Percentiles rank a stretch among this genome's conserved stretches.
phyloP scores from a whole-genome alignment of 768 basidiomycete species.

The Termitomyces sp. region DNA sequence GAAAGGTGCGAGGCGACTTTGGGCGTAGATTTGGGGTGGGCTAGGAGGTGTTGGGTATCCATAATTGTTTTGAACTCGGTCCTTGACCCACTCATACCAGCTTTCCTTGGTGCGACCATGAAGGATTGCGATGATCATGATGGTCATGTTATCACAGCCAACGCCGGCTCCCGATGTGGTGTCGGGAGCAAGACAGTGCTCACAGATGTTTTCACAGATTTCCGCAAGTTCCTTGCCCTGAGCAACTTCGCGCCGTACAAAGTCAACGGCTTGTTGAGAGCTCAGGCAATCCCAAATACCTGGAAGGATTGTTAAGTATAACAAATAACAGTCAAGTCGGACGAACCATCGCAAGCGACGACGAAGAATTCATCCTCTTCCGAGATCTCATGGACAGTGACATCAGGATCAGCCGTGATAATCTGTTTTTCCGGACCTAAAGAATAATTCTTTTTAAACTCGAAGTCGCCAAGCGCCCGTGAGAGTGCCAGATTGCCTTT shows the following conservation, averaged over 20 bases:
- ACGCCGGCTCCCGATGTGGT: slow-evolving; percentile 88
- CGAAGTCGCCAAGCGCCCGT: slow-evolving; percentile 94
- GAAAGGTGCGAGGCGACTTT: slow-evolving; percentile 60
- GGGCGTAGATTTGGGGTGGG: slow-evolving; percentile 75
- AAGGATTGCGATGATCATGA: slow-evolving; percentile 85
- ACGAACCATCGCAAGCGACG: slow-evolving; percentile 93
- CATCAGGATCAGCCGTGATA: slow-evolving; percentile 92
- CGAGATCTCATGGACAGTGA: slow-evolving; percentile 76
- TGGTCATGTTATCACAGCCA: slow-evolving; percentile 99
- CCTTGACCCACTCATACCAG: slow-evolving; percentile 88
- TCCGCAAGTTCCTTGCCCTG: slow-evolving; percentile 76
- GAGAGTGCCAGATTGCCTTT: slow-evolving; percentile 94
- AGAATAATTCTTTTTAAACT: slow-evolving; percentile 92
- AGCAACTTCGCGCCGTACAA: slow-evolving; percentile 77
- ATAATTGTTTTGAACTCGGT: slow-evolving; percentile 72
- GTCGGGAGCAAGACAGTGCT: slow-evolving; percentile 92
- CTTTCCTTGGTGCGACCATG: slow-evolving; percentile 85
- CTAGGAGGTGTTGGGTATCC: slow-evolving; percentile 77
- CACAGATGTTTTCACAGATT: slow-evolving; percentile 87
- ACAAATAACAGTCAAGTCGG: not conserved
- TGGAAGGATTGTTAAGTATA: slow-evolving; percentile 28
- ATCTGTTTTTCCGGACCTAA: slow-evolving; percentile 86
- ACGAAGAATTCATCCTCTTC: slow-evolving; percentile 95
- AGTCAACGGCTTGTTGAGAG: slow-evolving; percentile 91
- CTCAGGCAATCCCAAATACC: slow-evolving; percentile 98